Base-by-base conservation (phyloP, 352 stramenopile genomes). In the Phytophthora pluvialis region DNA sequence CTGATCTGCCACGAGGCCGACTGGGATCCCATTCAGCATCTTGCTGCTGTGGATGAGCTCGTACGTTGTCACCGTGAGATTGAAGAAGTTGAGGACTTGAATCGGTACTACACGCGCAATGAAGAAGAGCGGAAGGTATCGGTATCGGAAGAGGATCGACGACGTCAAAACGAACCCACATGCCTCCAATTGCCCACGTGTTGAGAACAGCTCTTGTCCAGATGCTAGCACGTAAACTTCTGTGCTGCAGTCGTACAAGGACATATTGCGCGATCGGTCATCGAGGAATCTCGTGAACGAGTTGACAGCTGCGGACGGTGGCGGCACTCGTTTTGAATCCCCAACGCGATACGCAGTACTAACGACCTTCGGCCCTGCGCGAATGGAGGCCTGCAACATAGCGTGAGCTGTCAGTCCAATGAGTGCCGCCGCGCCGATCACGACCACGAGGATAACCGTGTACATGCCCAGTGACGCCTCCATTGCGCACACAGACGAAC, bases 221-320 rank as follows among this genome's bases (percentile, higher is more conserved):
- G 62, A 13, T 5, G 21, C 43, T 10, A 60, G 53, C 11, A 77
- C 60, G 60, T 75, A 80, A 8, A 75, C 36, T 16, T 67, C 26
- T 0, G 68, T 75, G 25, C 67, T 77, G 50, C 55, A 61, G 47
- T 79, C 72, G 49, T 72, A 77, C 44, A 73, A 25, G 6, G 54
- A 43, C 5, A 31, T 68, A 31, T 45, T 63, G 18, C 67, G 63
- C 1, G 67, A 74, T 55, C 67, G 72, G 4, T 74, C 67, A 32
- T 79, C 72, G 6, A 79, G 60, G 36, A 74, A 77, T 46, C 67
- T 53, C n/a, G 64, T 79, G 51, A 79, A 79, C 8, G 72, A 65
- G 55, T 79, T 79, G 16, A 51, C 9, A 9, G n/a, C 18, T 0
- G 52, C 11, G 39, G 29, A 59, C 35, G 44, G 32, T 10, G 9